Evolutionary conservation across 805 yeast species (phyloP).

Genomic region (Pichia pseudocactophila): DNA sequence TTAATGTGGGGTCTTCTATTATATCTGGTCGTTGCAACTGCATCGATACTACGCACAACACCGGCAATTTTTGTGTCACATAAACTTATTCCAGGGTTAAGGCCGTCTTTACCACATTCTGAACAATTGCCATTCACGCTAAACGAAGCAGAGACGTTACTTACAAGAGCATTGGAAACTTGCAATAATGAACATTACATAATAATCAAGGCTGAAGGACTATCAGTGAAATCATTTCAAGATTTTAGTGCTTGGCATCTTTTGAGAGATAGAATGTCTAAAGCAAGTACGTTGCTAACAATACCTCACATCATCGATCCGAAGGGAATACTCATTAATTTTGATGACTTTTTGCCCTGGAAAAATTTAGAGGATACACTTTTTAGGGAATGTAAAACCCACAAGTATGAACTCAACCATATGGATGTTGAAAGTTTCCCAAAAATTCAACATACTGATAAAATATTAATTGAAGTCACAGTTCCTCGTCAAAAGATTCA

Average conservation of each 20-base stretch:
- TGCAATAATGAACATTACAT: slow-evolving; percentile 53
- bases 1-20: background rate
- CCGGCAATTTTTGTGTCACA: slow-evolving; percentile 25
- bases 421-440: slow-evolving; percentile 38
- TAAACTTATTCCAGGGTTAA: slow-evolving; percentile 24
- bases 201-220: slow-evolving; percentile 46
- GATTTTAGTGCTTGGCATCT: slow-evolving; percentile 36
- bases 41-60: background rate
- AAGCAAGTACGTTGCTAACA: slow-evolving; percentile 53
- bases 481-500: slow-evolving; percentile 39
- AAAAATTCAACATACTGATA: slow-evolving; percentile 52
- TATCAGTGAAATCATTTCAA: slow-evolving; percentile 38
- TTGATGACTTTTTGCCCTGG: slow-evolving; percentile 30
- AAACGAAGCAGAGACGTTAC: slow-evolving; percentile 16
- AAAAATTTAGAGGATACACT: slow-evolving; percentile 34
- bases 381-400: slow-evolving; percentile 44
- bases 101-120: slow-evolving; percentile 21
- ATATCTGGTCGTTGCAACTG: background rate
- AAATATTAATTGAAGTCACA: slow-evolving; percentile 53
- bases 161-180: slow-evolving; percentile 20
- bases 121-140: slow-evolving; percentile 25
- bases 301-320: slow-evolving; percentile 40
- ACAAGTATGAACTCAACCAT: slow-evolving; percentile 30
- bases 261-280: slow-evolving; percentile 40
- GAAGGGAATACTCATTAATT: slow-evolving; percentile 15